A percentile compares a stretch with the other conserved stretches of the same genome.
These are phyloP conservation scores for Calonectria leucothoes DNA, from an alignment of 2,329 filamentous ascomycete species.

Conservation along the genomic window DNA sequence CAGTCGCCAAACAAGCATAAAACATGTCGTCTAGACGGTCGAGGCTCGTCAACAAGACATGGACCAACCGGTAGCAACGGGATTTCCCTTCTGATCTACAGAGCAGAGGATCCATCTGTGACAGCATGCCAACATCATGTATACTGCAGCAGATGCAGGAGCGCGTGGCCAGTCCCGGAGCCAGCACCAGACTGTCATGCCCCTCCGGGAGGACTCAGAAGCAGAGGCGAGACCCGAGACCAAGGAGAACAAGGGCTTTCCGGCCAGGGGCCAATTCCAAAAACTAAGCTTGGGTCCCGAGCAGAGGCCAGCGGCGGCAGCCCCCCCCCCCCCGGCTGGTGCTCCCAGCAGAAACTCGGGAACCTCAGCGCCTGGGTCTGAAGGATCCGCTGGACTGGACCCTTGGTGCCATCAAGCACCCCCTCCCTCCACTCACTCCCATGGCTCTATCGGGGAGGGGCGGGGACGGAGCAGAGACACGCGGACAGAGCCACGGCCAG, in stretches of 20 bases:
- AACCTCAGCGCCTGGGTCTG: slow-evolving; percentile 17
- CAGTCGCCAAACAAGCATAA: slow-evolving; percentile 7
- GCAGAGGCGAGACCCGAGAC: slow-evolving; percentile 3
- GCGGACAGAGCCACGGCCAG: slow-evolving; percentile 2
- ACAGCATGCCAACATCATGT: slow-evolving; percentile 6
- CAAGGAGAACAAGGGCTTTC: background rate
- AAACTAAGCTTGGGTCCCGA: slow-evolving; percentile 16
- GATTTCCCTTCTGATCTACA: slow-evolving; percentile 1
- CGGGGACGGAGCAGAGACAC: slow-evolving; percentile 8
- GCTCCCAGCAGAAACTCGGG: slow-evolving; percentile 24
- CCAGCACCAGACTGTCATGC: slow-evolving; percentile 1
- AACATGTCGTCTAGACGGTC: background rate
- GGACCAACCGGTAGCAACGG: background rate
- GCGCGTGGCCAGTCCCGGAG: slow-evolving; percentile 2
- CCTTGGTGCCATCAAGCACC: slow-evolving; percentile 17
- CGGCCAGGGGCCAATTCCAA: slow-evolving; percentile 2
- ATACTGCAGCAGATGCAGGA: slow-evolving; percentile 7
- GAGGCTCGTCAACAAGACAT: slow-evolving; percentile 4
- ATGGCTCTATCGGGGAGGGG: slow-evolving; percentile 21
- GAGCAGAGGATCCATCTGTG: slow-evolving; percentile 5
- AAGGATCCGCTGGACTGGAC: slow-evolving; percentile 29
- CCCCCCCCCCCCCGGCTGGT: slow-evolving; percentile 21
- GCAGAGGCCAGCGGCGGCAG: background rate
- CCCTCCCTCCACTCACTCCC: slow-evolving; percentile 12
- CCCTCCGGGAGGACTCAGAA: background rate